Evolutionary conservation across 768 basidiomycete genomes (phyloP).

Genomic region (Paxillus ammoniavirescens): DNA sequence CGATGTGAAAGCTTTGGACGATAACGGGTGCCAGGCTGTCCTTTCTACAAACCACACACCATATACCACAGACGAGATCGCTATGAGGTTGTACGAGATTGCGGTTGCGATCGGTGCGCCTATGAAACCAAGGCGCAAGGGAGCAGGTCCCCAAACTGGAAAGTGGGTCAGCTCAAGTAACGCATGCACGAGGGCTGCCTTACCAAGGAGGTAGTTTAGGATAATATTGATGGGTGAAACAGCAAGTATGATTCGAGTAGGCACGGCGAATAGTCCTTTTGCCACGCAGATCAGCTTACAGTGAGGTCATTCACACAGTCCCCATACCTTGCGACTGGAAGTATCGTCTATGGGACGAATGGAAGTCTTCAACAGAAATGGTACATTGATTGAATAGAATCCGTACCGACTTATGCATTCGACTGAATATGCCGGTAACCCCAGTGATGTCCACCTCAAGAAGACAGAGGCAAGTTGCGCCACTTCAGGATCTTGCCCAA

Average conservation of each 20-base stretch:
- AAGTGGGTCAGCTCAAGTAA: slow-evolving; percentile 48
- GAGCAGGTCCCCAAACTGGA: slow-evolving; percentile 84
- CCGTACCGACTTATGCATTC: slow-evolving; percentile 48
- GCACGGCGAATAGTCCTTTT: slow-evolving; percentile 76
- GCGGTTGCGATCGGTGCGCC: slow-evolving; percentile 91
- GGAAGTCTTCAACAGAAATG: too few species aligned
- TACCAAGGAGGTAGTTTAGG: slow-evolving; percentile 82
- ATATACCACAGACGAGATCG: slow-evolving; percentile 58
- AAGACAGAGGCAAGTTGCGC: slow-evolving; percentile 71
- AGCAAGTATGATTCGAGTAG: slow-evolving; percentile 77
- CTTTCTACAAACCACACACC: slow-evolving; percentile 60
- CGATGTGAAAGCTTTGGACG: slow-evolving; percentile 50
- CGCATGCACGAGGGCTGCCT: slow-evolving; percentile 1
- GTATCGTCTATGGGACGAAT: slow-evolving; percentile 33
- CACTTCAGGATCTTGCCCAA: slow-evolving; percentile 78
- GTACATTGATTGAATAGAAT: too few species aligned
- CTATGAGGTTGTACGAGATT: slow-evolving; percentile 82
- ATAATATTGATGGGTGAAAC: slow-evolving; percentile 84
- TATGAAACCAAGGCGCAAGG: slow-evolving; percentile 80
- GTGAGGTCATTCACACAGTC: slow-evolving; percentile 32
- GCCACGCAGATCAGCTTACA: slow-evolving; percentile 1
- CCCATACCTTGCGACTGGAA: slow-evolving; percentile 81
- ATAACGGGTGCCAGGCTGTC: slow-evolving; percentile 85
- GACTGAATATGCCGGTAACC: slow-evolving; percentile 70
- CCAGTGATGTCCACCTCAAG: slow-evolving; percentile 68